phyloP scores from a whole-genome alignment of 768 basidiomycete species.

The Paxillus involutus region DNA sequence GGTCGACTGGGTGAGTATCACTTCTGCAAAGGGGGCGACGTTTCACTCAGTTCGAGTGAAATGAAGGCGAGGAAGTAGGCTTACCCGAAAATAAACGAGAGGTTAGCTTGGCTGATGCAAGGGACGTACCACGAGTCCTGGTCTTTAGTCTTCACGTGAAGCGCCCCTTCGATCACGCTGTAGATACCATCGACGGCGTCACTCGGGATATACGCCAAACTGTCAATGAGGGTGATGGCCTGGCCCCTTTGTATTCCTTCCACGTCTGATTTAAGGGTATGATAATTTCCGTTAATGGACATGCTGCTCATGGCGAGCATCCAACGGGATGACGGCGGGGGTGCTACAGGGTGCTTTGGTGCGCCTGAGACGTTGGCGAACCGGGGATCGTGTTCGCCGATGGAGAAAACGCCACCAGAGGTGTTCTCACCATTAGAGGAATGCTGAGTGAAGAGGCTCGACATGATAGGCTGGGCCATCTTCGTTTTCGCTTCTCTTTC shows the following conservation, averaged over 20 bases:
- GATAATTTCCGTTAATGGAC: constrained; percentile 27
- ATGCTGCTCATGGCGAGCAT: constrained; percentile 41
- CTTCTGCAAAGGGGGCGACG: constrained; percentile 17
- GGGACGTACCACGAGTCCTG: constrained; percentile 39
- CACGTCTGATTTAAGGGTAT: constrained; percentile 30
- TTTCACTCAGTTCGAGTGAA: neutral
- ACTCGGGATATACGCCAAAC: constrained; percentile 34
- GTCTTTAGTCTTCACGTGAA: constrained; percentile 28
- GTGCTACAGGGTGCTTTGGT: constrained; percentile 35
- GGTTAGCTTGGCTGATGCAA: constrained; percentile 28
- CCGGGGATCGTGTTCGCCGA: constrained; percentile 41
- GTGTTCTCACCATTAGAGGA: constrained; percentile 37
- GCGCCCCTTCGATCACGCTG: constrained; percentile 36
- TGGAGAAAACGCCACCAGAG: constrained; percentile 39
- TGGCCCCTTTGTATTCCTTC: constrained; percentile 29
- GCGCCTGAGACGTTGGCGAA: constrained; percentile 30
- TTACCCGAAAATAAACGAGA: constrained; percentile 24
- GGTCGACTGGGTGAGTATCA: constrained; percentile 39
- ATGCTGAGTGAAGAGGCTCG: constrained; percentile 39
- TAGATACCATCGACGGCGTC: constrained; percentile 40
- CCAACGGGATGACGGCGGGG: constrained; percentile 38
- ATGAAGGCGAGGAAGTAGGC: neutral
- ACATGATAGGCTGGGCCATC: constrained; percentile 31
- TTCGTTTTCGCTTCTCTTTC: constrained; percentile 15
- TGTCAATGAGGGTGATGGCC: constrained; percentile 41